Evolutionary conservation across 2,329 filamentous ascomycete genomes (phyloP), one percentile per base, ranked within the genome.

Genomic region (Fusarium torulosum): DNA sequence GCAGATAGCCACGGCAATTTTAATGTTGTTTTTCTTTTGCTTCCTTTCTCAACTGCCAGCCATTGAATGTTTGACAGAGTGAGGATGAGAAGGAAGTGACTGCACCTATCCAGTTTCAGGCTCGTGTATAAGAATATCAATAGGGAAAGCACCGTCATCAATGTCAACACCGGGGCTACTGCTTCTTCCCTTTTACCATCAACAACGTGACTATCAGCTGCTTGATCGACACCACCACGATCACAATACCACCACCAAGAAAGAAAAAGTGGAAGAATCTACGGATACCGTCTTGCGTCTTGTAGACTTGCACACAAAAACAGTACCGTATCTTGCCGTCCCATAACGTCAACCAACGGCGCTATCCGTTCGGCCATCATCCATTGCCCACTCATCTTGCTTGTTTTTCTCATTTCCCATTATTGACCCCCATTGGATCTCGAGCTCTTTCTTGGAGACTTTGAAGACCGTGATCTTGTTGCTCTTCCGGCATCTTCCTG

Each of bases 191-290:
- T 31, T 40, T 27, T 38, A 58, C 25, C 58, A 58, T 41, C 51
- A 65, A 65, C 53, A 64, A 55, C 67, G 43, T 67, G 66, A 69
- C 51, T 56, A 53, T 70, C 66, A 70, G 63, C 54, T 64, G 62
- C 62, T 70, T 59, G 49, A 25, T 23, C 43, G 38, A 44, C 42
- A 29, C 29, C 42, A 44, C 31, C 40, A 46, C 38, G 29, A 58
- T 38, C 44, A 6, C 4, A 29, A 29, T 13, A 59, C 47, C 21
- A 66, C 51, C 37, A 33, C 14, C 53, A 20, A 41, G 17, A 56
- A 23, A 25, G 27, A 47, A 20, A 27, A 20, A 33, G 25, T 38
- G 42, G 35, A 43, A 15, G 44, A 37, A 40, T 20, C 46, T 31
- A 35, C 27, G 14, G 20, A 7, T 38, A 49, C 43, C 27, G 46